Conservation (phyloP, 257 asterid species). For the Petunia axillaris region DNA sequence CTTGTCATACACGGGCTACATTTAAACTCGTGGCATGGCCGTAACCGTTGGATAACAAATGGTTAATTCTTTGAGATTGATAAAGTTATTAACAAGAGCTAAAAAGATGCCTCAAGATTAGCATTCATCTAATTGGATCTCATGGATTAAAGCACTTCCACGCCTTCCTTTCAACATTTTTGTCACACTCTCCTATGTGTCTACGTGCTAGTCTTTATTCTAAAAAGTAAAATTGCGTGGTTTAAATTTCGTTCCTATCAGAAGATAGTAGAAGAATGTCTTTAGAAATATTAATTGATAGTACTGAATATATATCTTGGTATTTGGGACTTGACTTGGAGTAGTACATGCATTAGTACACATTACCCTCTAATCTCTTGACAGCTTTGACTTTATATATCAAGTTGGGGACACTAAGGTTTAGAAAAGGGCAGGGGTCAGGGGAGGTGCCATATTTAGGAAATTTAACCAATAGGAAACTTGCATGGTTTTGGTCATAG, state of each 20-base stretch:
- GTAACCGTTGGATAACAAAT: conserved; percentile 36
- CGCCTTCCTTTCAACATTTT: conserved; percentile 33
- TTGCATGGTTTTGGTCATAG: conserved; percentile 32
- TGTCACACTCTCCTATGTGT: conserved; percentile 36
- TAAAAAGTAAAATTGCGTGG: conserved; percentile 3
- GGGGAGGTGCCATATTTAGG: conserved; percentile 33
- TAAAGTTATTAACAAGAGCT: not conserved
- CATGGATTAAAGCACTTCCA: conserved; percentile 53
- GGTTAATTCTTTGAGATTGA: conserved; percentile 38
- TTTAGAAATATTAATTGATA: not conserved
- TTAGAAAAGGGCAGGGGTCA: not conserved
- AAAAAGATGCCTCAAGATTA: conserved; percentile 36
- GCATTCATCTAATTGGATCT: conserved; percentile 26
- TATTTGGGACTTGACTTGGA: not conserved
- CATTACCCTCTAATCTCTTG: not conserved
- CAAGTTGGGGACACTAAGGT: not conserved
- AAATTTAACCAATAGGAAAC: conserved; percentile 44
- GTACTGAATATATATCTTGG: not conserved
- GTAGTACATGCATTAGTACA: not conserved
- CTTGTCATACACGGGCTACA: not conserved
- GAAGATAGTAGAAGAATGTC: conserved; percentile 3
- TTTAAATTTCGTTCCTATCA: not conserved
- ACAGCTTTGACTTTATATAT: not conserved
- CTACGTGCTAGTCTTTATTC: not conserved
- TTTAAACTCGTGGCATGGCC: conserved; percentile 40